A percentile compares a stretch with the other conserved stretches of the same genome.
These are phyloP conservation scores for Fusarium austroafricanum DNA, from an alignment of 2,329 filamentous ascomycete species.

Conservation along the genomic window DNA sequence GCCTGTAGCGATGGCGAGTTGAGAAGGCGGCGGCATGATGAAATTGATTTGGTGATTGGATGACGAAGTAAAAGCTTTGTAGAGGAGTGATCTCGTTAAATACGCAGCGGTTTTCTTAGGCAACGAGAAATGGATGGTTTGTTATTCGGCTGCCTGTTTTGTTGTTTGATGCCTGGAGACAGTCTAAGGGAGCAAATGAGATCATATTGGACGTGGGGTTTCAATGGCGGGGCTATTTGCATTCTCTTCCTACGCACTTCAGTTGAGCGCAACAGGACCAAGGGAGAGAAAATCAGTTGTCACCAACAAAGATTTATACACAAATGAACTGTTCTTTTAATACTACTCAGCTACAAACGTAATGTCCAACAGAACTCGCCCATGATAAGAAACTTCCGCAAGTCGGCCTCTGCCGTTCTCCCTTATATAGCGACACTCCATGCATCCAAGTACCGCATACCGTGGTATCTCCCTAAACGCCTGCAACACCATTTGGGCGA, in stretches of 20 bases:
- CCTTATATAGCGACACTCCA: constrained; percentile 38
- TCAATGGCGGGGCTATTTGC: constrained; percentile 42
- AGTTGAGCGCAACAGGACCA: background rate
- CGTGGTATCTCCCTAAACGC: constrained; percentile 57
- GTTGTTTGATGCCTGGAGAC: constrained; percentile 31
- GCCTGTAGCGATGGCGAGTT: constrained; percentile 82
- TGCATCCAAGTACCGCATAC: constrained; percentile 45
- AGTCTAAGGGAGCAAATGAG: constrained; percentile 42
- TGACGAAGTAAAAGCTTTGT: background rate
- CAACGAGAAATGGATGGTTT: background rate
- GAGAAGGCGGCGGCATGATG: constrained; percentile 81
- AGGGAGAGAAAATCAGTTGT: too few relatives aligned
- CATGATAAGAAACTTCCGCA: constrained; percentile 32
- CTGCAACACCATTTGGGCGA: constrained; percentile 52
- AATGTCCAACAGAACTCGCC: constrained; percentile 30
- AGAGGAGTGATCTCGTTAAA: background rate
- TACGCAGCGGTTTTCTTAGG: background rate
- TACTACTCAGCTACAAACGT: constrained; percentile 25
- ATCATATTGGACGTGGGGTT: constrained; percentile 46
- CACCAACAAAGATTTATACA: background rate
- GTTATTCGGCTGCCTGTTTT: constrained; percentile 39
- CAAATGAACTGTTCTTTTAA: constrained; percentile 14
- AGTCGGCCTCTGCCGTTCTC: constrained; percentile 37
- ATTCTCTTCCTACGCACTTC: constrained; percentile 4
- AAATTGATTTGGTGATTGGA: constrained; percentile 2